A percentile compares a stretch with the other conserved stretches of the same genome.
Conservation (phyloP, 495 filamentous ascomycete species). For the Mytilinidion resinicola region DNA sequence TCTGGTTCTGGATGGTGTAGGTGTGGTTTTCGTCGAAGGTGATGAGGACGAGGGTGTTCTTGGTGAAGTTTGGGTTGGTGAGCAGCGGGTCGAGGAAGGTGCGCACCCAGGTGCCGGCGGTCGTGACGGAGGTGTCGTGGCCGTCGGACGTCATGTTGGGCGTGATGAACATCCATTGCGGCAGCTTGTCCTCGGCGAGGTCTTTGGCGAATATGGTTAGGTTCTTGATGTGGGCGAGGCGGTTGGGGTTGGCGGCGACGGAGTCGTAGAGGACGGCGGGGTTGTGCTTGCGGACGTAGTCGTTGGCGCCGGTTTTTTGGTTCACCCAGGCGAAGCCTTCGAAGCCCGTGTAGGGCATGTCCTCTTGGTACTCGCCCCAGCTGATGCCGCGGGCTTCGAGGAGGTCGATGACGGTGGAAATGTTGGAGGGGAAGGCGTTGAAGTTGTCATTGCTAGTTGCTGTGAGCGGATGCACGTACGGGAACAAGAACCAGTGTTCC, state of each 20-base stretch:
- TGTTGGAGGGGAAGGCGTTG: conserved; percentile 30
- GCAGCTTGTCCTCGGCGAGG: conserved; percentile 24
- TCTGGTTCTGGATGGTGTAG: conserved; percentile 36
- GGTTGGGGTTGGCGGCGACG: conserved; percentile 22
- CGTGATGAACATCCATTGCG: conserved; percentile 36
- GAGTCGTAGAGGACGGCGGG: conserved; percentile 33
- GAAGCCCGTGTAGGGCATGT: conserved; percentile 37
- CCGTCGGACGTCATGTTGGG: conserved; percentile 36
- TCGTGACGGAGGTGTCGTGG: conserved; percentile 33
- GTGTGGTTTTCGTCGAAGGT: conserved; percentile 43
- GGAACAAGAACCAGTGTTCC: no score
- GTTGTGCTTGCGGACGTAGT: conserved; percentile 37
- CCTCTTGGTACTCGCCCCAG: conserved; percentile 35
- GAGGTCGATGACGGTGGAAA: conserved; percentile 32
- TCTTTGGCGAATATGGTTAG: conserved; percentile 30
- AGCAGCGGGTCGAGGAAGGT: conserved; percentile 36
- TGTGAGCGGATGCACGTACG: no score
- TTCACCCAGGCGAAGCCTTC: conserved; percentile 30
- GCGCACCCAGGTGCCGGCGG: conserved; percentile 29
- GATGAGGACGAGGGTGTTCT: conserved; percentile 41
- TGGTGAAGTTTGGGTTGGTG: conserved; percentile 37
- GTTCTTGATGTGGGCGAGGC: conserved; percentile 33
- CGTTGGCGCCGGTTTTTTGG: conserved; percentile 36
- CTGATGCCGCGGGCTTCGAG: conserved; percentile 33
- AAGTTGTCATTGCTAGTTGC: conserved; percentile 28